phyloP scores from a whole-genome alignment of 2,329 filamentous ascomycete species.

The Leptographium flavum region DNA sequence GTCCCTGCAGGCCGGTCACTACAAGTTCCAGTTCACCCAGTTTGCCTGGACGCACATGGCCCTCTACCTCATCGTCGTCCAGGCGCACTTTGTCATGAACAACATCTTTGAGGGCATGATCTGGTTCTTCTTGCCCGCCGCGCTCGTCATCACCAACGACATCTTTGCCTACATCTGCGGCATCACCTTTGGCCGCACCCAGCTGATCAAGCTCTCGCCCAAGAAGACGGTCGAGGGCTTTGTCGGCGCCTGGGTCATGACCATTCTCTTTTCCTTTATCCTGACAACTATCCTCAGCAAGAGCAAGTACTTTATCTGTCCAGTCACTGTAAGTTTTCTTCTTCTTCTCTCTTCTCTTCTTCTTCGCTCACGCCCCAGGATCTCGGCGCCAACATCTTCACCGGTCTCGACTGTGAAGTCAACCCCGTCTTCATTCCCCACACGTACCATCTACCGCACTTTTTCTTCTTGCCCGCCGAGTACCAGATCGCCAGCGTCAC shows the following conservation, averaged over 20 bases:
- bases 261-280: slow-evolving; percentile 67
- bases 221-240: slow-evolving; percentile 99
- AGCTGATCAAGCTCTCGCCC: slow-evolving; percentile 92
- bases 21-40: slow-evolving; percentile 97
- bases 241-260: slow-evolving; percentile 91
- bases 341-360: not conserved
- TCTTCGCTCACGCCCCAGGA: slow-evolving; percentile 31
- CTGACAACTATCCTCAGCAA: slow-evolving; percentile 75
- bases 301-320: slow-evolving; percentile 96
- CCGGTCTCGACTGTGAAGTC: slow-evolving; percentile 73
- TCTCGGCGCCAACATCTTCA: slow-evolving; percentile 84
- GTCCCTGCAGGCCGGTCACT: slow-evolving; percentile 87
- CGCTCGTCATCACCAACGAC: slow-evolving; percentile 94
- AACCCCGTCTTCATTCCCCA: slow-evolving; percentile 84
- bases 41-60: slow-evolving; percentile 99
- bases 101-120: slow-evolving; percentile 99
- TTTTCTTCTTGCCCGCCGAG: slow-evolving; percentile 53
- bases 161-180: slow-evolving; percentile 97
- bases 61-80: slow-evolving; percentile 90
- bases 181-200: slow-evolving; percentile 90
- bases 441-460: slow-evolving; percentile 57
- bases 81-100: slow-evolving; percentile 99
- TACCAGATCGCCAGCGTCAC: slow-evolving; percentile 47
- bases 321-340: slow-evolving; percentile 54
- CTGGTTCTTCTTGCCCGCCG: slow-evolving; percentile 95